Base-by-base conservation (phyloP, 352 stramenopile species). In the Phytopythium cucurbitacearum region DNA sequence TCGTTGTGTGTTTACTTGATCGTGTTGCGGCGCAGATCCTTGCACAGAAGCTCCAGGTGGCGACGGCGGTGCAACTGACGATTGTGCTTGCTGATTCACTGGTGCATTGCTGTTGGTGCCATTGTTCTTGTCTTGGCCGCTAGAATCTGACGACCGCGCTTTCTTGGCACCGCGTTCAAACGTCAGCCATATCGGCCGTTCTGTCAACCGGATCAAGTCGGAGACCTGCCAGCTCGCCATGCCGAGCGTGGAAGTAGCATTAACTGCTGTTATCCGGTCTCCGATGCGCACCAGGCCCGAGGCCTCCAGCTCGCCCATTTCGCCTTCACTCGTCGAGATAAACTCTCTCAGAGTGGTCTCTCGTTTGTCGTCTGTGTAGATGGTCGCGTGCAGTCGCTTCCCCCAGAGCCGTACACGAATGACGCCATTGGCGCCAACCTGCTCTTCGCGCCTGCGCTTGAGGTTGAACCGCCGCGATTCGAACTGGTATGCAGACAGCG, bases 381-480 rank as follows among this genome's bases (percentile, higher is more conserved):
- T 88, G 28, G 75, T 80, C 7, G 81, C 65, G 60, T 82, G 87
- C 39, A 92, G 63, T n/a, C 80, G 66, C 53, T 69, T 43, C 11
- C 72, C 80, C 75, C 77, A 89, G 0, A 92, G 53, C 42, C 50
- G 63, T 38, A 92, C 73, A 0, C 62, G 33, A 4, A 67, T 41
- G 1, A 59, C 59, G 13, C 55, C 60, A n/a, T 32, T 33, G 6
- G 12, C 43, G 33, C 56, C 45, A 40, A 50, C 51, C 5, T 8
- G n/a, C 6, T 78, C 64, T 13, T 66, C 59, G 3, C 71, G 46
- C 53, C 75, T 83, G 13, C 74, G 57, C 64, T 85, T 85, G n/a
- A 80, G 50, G 1, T 13, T 64, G 36, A 60, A 53, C 3, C 59
- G 51, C 15, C 62, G 56, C 65, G 79, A 69, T 21, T 65, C 54